Conservation (phyloP, 352 stramenopile species). For the Phytopythium litorale region DNA sequence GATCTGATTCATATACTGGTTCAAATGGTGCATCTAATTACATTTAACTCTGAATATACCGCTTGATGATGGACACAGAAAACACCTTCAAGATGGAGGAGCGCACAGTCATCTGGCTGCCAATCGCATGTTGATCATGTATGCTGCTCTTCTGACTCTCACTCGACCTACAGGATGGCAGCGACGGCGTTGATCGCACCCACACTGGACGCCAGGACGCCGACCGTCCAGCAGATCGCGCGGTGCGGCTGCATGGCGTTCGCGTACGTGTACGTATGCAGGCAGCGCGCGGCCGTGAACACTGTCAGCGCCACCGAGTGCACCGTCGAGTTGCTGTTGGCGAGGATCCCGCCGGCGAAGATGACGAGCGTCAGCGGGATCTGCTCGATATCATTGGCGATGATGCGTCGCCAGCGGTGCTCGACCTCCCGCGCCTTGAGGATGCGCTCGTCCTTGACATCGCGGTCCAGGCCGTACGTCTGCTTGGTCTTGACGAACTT, state of each 20-base stretch:
- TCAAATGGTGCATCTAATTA: no score
- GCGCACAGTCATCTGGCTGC: no score
- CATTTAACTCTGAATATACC: no score
- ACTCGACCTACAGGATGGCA: constrained; percentile 12
- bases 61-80: no score
- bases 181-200: constrained; percentile 17
- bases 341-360: constrained; percentile 41
- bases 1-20: no score
- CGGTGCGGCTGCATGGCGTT: constrained; percentile 33
- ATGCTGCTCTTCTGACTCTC: neutral
- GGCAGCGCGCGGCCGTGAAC: constrained; percentile 30
- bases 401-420: neutral
- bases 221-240: constrained; percentile 19
- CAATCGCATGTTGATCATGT: no score
- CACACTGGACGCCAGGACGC: constrained; percentile 17
- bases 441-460: constrained; percentile 21
- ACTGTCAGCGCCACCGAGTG: constrained; percentile 27
- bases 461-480: constrained; percentile 25
- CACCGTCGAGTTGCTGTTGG: constrained; percentile 28
- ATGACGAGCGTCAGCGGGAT: constrained; percentile 52
- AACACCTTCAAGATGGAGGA: no score
- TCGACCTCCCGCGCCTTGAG: constrained; percentile 24
- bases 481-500: constrained; percentile 24
- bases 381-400: constrained; percentile 55
- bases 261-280: constrained; percentile 36